Conservation (phyloP, 2,329 filamentous ascomycete genomes). For the Penicillium psychrosexuale region DNA sequence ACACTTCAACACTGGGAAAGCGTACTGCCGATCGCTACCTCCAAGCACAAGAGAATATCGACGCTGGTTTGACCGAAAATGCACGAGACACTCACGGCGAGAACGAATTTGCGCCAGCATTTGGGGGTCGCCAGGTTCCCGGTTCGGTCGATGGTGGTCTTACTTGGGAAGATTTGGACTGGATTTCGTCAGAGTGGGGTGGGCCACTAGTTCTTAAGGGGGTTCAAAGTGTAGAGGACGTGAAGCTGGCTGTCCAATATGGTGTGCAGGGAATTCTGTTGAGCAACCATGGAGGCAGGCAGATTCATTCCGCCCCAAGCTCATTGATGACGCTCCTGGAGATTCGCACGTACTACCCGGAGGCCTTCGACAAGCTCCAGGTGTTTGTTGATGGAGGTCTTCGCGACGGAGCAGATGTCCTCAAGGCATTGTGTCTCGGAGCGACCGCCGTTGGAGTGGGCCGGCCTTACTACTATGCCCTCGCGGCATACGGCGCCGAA, state of each 20-base stretch:
- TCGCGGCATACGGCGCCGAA: constrained; percentile 21
- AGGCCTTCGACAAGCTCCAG: constrained; percentile 48
- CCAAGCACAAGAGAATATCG: constrained; percentile 16
- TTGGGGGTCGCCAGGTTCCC: constrained; percentile 16
- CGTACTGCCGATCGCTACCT: constrained; percentile 18
- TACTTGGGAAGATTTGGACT: constrained; percentile 7
- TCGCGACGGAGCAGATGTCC: constrained; percentile 50
- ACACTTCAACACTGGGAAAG: constrained; percentile 16
- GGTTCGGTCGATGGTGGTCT: constrained; percentile 17
- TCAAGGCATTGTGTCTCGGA: constrained; percentile 53
- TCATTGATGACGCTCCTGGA: constrained; percentile 50
- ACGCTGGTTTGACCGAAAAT: constrained; percentile 1
- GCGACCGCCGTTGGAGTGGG: constrained; percentile 53
- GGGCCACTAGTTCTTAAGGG: constrained; percentile 17
- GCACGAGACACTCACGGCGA: constrained; percentile 6
- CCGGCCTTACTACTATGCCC: constrained; percentile 21
- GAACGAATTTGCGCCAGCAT: constrained; percentile 15
- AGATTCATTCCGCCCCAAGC: constrained; percentile 48
- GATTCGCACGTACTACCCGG: constrained; percentile 48
- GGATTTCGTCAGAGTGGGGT: constrained; percentile 4
- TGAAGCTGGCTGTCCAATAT: constrained; percentile 16
- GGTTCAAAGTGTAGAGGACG: constrained; percentile 18
- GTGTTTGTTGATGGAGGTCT: constrained; percentile 54
- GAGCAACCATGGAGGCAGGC: constrained; percentile 55
- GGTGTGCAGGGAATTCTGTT: constrained; percentile 48